Percentiles rank a stretch among this genome's conserved stretches.
phyloP scores from a whole-genome alignment of 2,329 filamentous ascomycete species.

The Colletotrichum sp. region DNA sequence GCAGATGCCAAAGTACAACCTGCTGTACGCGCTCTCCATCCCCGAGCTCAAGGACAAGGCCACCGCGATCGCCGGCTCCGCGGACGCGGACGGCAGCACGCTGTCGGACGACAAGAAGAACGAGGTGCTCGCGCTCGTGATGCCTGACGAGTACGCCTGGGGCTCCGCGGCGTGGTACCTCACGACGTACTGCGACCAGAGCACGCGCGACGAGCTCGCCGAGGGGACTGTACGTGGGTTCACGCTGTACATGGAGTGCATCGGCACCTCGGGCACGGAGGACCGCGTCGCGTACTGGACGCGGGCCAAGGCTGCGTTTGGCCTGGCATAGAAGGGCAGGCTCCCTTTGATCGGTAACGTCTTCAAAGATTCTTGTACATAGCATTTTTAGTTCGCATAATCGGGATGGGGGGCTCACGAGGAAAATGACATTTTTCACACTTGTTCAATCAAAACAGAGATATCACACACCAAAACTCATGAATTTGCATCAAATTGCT shows the following conservation, averaged over 20 bases:
- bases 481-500: accelerated
- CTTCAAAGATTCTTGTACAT: background rate
- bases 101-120: constrained; percentile 37
- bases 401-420: background rate
- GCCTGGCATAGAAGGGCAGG: background rate
- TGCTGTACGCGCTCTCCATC: constrained; percentile 52
- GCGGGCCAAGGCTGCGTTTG: constrained; percentile 53
- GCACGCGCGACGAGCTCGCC: constrained; percentile 38
- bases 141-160: constrained; percentile 58
- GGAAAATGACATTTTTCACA: background rate
- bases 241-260: constrained; percentile 51
- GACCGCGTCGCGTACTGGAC: constrained; percentile 46
- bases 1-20: constrained; percentile 51
- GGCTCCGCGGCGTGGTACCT: constrained; percentile 58
- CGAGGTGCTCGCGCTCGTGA: constrained; percentile 49
- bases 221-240: constrained; percentile 46
- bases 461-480: background rate
- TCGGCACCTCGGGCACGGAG: constrained; percentile 39
- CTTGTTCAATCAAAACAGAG: background rate
- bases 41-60: constrained; percentile 37
- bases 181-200: constrained; percentile 43
- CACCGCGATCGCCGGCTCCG: constrained; percentile 32
- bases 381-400: background rate
- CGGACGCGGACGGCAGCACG: constrained; percentile 26
- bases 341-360: background rate